Evolutionary conservation across 2,329 filamentous ascomycete genomes (phyloP), one percentile per base, ranked within the genome.

Genomic region (Colletotrichum sp.): DNA sequence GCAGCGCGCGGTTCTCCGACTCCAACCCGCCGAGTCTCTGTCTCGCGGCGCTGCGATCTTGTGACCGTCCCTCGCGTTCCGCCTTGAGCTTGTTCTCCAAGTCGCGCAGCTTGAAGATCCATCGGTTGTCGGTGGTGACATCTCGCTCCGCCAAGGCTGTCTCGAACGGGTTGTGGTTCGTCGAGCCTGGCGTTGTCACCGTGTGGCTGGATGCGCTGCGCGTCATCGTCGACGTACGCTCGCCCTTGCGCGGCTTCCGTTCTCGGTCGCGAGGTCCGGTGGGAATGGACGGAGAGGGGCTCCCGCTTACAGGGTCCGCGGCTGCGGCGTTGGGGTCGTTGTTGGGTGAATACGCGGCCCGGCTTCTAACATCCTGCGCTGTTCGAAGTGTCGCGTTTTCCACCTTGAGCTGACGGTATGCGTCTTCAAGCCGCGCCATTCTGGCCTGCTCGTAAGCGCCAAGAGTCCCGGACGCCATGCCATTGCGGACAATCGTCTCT

Each of bases 31-130:
- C 93, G 1, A 98, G 86, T 69, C 96, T 89, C 86, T 96, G 94
- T 71, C 95, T 88, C 32, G 96, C 96, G 28, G 95, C 96, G 64
- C 91, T 94, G 5, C 97, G 92, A 85, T 99, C 97, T 74, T 98
- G 88, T 69, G 98, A 88, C 60, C 97, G 88, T 2, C 93, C 96
- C 84, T 99, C 97, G 16, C 97, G 89, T 86, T 99, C 97, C 62
- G 95, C 93, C 84, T 98, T 98, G 21, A 99, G 88, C 80, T 98
- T 92, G 79, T 94, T 91, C 87, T 99, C 97, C 79, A 99, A 88
- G 82, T 99, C 96, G 73, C 95, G 92, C 39, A 99, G 88, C 8
- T 97, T 89, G 78, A 98, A 91, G 78, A 98, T 92, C 95, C 95
- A 98, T 79, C 94, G 92, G 78, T 95, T 93, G 79, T 96, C 94